These are phyloP conservation scores for Anaeromyces robustus DNA, from an alignment of 192 early-diverging fungal species.

Conservation along the genomic window DNA sequence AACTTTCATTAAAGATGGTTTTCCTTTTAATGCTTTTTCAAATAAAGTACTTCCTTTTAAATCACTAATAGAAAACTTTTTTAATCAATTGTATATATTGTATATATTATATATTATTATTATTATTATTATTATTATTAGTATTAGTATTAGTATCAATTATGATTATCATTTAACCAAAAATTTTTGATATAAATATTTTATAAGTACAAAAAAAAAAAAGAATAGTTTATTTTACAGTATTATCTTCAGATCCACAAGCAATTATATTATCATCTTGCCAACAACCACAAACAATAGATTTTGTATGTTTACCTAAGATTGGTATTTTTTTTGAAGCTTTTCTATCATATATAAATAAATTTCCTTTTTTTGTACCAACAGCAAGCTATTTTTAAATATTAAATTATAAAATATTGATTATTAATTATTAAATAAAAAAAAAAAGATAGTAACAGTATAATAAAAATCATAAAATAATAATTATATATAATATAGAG, in stretches of 20 bases:
- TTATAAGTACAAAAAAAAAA: not conserved
- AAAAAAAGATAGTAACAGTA: too few relatives aligned
- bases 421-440: too few relatives aligned
- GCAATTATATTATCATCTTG: constrained; percentile 21
- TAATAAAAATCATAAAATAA: too few relatives aligned
- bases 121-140: too few relatives aligned
- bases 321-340: constrained; percentile 23
- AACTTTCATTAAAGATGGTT: constrained; percentile 26
- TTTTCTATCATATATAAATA: constrained; percentile 20
- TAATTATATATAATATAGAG: too few relatives aligned
- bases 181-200: too few relatives aligned
- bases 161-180: too few relatives aligned
- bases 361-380: constrained; percentile 27
- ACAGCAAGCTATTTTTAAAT: constrained; percentile 14
- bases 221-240: constrained; percentile 15
- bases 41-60: constrained; percentile 25
- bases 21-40: constrained; percentile 20
- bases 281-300: constrained; percentile 22
- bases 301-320: constrained; percentile 30
- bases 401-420: not conserved
- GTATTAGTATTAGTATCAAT: too few relatives aligned
- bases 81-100: too few relatives aligned
- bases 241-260: constrained; percentile 23
- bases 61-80: constrained; percentile 27
- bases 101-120: too few relatives aligned